These are phyloP conservation scores for Aspergillus transmontanensis DNA, from an alignment of 2,329 filamentous ascomycete species.

Conservation along the genomic window DNA sequence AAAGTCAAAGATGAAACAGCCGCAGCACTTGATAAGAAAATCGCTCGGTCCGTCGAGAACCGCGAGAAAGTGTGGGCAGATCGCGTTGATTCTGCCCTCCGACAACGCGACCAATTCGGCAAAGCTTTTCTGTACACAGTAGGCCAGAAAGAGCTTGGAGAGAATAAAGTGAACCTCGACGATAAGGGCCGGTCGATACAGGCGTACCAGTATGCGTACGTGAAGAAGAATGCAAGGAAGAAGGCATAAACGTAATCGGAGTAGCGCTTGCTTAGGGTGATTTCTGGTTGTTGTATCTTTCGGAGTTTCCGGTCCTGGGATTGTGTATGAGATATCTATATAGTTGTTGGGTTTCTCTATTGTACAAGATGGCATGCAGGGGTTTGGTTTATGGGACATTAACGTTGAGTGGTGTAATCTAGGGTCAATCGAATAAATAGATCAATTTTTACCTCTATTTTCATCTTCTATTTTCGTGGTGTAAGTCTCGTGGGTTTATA, in stretches of 20 bases:
- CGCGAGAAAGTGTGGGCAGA: conserved; percentile 48
- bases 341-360: neutral
- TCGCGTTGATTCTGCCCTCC: conserved; percentile 43
- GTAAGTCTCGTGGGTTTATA: neutral
- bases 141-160: conserved; percentile 45
- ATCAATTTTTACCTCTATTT: neutral
- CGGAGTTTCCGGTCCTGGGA: neutral
- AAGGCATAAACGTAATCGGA: neutral
- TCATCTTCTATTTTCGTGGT: neutral
- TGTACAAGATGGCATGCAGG: neutral
- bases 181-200: conserved; percentile 28
- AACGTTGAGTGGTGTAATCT: neutral
- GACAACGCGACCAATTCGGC: conserved; percentile 44
- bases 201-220: conserved; percentile 45
- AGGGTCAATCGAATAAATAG: neutral
- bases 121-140: conserved; percentile 43
- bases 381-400: neutral
- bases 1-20: conserved; percentile 45
- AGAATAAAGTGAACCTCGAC: conserved; percentile 26
- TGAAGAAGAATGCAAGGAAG: conserved; percentile 8
- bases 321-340: neutral
- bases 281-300: neutral
- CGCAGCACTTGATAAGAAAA: conserved; percentile 41
- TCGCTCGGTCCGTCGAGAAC: conserved; percentile 44
- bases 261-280: neutral